Percentiles rank a stretch among this genome's conserved stretches.
These are phyloP conservation scores for Naganishia albida DNA, from an alignment of 1,284 basidiomycete genomes.

Conservation along the genomic window DNA sequence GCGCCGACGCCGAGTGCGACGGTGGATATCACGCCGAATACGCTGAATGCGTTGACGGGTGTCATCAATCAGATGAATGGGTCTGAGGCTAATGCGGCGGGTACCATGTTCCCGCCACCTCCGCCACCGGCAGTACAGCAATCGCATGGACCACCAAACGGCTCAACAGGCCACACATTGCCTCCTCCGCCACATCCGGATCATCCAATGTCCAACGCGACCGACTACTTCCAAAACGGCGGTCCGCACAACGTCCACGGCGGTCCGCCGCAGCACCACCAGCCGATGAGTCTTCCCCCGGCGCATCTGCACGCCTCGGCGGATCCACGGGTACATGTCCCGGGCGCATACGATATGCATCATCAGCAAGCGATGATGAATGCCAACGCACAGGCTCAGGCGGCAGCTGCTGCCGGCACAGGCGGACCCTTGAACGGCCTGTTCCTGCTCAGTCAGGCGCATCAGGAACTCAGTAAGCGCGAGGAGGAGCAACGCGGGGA, in stretches of 20 bases:
- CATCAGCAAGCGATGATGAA: slow-evolving; percentile 8
- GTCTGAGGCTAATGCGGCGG: neutral
- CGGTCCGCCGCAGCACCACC: neutral
- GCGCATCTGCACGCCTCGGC: slow-evolving; percentile 24
- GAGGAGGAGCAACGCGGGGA: slow-evolving; percentile 62
- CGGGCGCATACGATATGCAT: slow-evolving; percentile 18
- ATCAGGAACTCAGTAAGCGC: slow-evolving; percentile 92
- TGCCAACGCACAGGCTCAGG: neutral
- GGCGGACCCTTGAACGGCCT: slow-evolving; percentile 76
- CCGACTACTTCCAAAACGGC: slow-evolving; percentile 13
- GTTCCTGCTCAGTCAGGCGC: slow-evolving; percentile 88
- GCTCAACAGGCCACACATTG: slow-evolving; percentile 1
- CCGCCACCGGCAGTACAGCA: neutral
- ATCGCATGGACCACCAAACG: slow-evolving; percentile 33
- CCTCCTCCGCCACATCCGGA: slow-evolving; percentile 24
- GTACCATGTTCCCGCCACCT: slow-evolving; percentile 25
- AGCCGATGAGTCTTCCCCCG: slow-evolving; percentile 16
- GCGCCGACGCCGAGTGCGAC: slow-evolving; percentile 23
- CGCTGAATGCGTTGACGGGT: slow-evolving; percentile 76
- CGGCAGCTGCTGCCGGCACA: slow-evolving; percentile 6
- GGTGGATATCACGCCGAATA: slow-evolving; percentile 86
- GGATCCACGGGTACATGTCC: slow-evolving; percentile 17
- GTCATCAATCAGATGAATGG: slow-evolving; percentile 59
- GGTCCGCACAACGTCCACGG: slow-evolving; percentile 10
- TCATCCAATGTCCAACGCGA: slow-evolving; percentile 17